Evolutionary conservation across 306 rosid species (phyloP), one percentile per base, ranked within the genome.

Genomic region (Castanea sativa): DNA sequence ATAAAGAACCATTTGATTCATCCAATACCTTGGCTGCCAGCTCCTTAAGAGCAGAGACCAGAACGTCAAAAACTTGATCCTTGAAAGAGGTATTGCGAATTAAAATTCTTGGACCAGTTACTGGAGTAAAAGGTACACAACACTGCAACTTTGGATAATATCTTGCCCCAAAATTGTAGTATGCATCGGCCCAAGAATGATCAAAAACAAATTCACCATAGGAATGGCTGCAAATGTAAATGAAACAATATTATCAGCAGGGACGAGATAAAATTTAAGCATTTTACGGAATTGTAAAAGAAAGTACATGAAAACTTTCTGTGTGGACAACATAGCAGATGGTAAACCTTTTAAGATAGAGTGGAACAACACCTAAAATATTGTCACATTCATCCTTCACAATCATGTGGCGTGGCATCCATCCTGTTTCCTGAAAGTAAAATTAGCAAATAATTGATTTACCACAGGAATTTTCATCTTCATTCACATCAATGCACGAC

Each of bases 161-260:
- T 68, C 88, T 83, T 51, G 88, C 80, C 6, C 97, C 99, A 56
- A 88, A 90, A 69, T 90, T 79, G 75, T 90, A 82, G 75, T 91
- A 92, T 10, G 99, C 99, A 81, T 92, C 94, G 23, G 99, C 97
- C 99, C 99, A 94, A 38, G 99, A 87, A 85, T 94, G 97, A 86
- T 94, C 99, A 53, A 94, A 94, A 71, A 94, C 97, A 87, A 94
- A 94, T 90, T 94, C 99, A 16, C 99, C 97, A 41, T 94, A 91
- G 14, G 99, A 94, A 81, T 94, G 98, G 80, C 90, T 91, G 92
- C 87, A 88, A 27, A 71, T 71, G 20, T 72, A 81, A 75, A 67
- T 80, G 14, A 49, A 76, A 60, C 69, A 49, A 64, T 45, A 21
- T 82, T 78, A 74, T 30, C 52, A 61, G 15, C 20, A 30, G 27